phyloP scores from a whole-genome alignment of 495 filamentous ascomycete genomes.

The Lasiosphaeria miniovina region DNA sequence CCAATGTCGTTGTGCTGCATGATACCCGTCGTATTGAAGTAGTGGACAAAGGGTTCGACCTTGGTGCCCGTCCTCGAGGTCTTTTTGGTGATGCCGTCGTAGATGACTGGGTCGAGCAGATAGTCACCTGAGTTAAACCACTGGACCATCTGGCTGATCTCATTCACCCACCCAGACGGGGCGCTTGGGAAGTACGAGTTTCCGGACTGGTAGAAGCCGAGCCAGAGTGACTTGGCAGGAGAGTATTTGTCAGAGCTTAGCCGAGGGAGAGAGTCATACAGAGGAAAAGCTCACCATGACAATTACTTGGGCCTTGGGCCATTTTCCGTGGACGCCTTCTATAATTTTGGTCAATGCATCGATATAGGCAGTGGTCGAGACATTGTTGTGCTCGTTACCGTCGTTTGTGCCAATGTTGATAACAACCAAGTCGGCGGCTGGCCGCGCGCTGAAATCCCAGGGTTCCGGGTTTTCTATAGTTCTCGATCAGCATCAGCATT shows the following conservation, averaged over 20 bases:
- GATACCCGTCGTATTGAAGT: slow-evolving; percentile 66
- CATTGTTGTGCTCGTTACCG: slow-evolving; percentile 57
- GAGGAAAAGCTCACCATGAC: slow-evolving; percentile 50
- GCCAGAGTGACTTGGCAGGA: slow-evolving; percentile 56
- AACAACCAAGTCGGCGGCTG: slow-evolving; percentile 62
- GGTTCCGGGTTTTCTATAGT: slow-evolving; percentile 48
- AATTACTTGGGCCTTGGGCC: slow-evolving; percentile 60
- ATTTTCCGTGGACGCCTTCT: slow-evolving; percentile 57
- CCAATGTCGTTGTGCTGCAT: slow-evolving; percentile 68
- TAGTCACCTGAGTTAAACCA: slow-evolving; percentile 54
- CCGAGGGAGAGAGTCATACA: neutral
- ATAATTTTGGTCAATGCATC: slow-evolving; percentile 58
- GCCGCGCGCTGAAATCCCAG: slow-evolving; percentile 59
- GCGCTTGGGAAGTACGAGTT: slow-evolving; percentile 51
- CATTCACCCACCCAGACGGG: slow-evolving; percentile 47
- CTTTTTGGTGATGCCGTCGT: slow-evolving; percentile 44
- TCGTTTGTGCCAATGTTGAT: slow-evolving; percentile 71
- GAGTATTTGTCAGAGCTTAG: neutral
- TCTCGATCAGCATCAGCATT: neutral
- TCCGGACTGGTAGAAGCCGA: slow-evolving; percentile 51
- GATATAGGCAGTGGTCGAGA: slow-evolving; percentile 51
- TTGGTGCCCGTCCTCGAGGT: slow-evolving; percentile 31
- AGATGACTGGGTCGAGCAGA: slow-evolving; percentile 39
- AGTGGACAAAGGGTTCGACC: slow-evolving; percentile 57
- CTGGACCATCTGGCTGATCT: slow-evolving; percentile 53